Evolutionary conservation across 2,329 filamentous ascomycete genomes (phyloP).

Genomic region (Byssothecium circinans): DNA sequence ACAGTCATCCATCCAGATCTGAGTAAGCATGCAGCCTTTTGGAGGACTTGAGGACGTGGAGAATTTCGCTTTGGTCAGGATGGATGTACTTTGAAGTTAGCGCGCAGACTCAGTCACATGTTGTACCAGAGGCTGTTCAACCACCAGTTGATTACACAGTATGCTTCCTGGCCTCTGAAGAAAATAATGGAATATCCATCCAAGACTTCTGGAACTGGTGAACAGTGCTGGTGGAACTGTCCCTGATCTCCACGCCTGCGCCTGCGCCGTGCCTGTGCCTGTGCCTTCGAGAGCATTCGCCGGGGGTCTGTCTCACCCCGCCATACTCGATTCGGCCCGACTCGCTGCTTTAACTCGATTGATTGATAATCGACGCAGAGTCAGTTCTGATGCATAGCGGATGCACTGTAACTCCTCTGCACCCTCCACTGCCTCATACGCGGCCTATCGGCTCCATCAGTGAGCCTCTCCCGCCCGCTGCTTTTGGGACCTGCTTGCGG

Average conservation of each 20-base stretch:
- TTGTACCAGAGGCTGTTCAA: too few species aligned
- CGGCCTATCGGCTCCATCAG: constrained; percentile 10
- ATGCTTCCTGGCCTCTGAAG: too few species aligned
- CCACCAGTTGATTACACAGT: too few species aligned
- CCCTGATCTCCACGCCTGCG: too few species aligned
- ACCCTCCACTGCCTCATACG: constrained; percentile 1
- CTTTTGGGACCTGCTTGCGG: constrained; percentile 15
- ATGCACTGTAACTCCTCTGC: not conserved
- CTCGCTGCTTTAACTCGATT: constrained; percentile 10
- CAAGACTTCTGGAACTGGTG: too few species aligned
- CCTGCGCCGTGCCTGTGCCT: too few species aligned
- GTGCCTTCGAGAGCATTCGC: constrained; percentile 14
- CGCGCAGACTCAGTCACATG: too few species aligned
- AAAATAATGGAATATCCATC: too few species aligned
- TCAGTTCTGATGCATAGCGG: constrained; percentile 2
- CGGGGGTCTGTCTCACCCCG: constrained; percentile 5
- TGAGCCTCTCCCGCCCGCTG: constrained; percentile 9
- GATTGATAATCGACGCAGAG: constrained; percentile 16
- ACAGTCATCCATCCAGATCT: not conserved
- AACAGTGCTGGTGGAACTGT: too few species aligned
- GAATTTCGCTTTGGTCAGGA: too few species aligned
- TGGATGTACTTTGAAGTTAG: too few species aligned
- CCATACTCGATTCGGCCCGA: constrained; percentile 12
- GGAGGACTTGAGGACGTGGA: too few species aligned
- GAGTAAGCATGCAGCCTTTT: not conserved